Base-by-base conservation (phyloP, 768 basidiomycete genomes). In the Suillus hirtellus region DNA sequence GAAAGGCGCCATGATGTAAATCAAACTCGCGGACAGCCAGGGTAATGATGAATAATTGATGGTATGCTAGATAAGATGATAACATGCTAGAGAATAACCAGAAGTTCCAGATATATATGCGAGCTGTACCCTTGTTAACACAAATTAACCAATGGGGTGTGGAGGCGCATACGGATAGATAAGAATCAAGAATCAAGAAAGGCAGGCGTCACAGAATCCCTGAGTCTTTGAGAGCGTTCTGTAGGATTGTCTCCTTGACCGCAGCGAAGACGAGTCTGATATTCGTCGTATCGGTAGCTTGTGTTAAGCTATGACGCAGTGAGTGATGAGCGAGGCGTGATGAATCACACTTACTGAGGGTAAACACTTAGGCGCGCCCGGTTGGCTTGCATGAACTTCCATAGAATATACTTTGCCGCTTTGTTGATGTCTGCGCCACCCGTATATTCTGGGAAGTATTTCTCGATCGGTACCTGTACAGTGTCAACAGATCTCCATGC, bases 301-400 rank as follows among this genome's bases (percentile, higher is more conserved):
- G 91, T 9, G 93, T 95, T 62, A 95, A 72, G 81, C 89, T 90
- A 64, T 35, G 10, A 15, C 12, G 17, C 10, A 43, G 63, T 60
- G 49, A 24, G 42, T 5, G 19, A 21, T 60, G 6, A 14, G 17
- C 8, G 35, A 17, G 19, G 4, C 2, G 10, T 19, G 44, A 43
- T 8, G 11, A n/a, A 42, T 35, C 27, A 42, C 14, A 82, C 89
- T 42, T 66, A 92, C 92, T 97, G 95, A 3, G 95, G 95, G 75
- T 96, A 97, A 21, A 97, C 91, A 63, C 89, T 93, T 67, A 96
- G 76, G 59, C 88, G 75, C 60, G 92, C 92, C 24, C 90, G 78
- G 68, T 96, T 96, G 61, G 91, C 89, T 75, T 96, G 93, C 83
- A 95, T 95, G 69, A 96, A 98, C 70, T 91, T 80, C 95, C 94